Conservation (phyloP, 352 stramenopile genomes). For the Phytophthora idaei region DNA sequence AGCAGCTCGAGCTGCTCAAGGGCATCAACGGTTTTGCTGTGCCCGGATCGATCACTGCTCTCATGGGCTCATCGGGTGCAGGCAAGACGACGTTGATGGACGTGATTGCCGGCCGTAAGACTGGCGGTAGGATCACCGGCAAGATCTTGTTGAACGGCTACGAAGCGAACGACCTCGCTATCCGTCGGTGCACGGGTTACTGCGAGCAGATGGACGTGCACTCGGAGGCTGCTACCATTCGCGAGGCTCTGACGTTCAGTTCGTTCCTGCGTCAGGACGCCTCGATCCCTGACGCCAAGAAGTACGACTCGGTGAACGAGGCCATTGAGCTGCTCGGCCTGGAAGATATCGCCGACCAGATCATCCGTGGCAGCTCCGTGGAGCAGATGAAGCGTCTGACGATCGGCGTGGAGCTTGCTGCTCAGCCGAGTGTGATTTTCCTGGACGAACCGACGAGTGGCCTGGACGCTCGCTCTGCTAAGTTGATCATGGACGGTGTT, state of each 20-base stretch:
- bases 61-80: constrained; percentile 26
- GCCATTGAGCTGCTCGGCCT: constrained; percentile 9
- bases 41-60: constrained; percentile 17
- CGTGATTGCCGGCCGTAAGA: constrained; percentile 31
- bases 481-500: constrained; percentile 6
- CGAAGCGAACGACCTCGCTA: constrained; percentile 46
- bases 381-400: constrained; percentile 30
- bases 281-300: constrained; percentile 1
- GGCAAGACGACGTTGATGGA: constrained; percentile 32
- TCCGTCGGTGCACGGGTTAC: constrained; percentile 55
- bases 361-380: constrained; percentile 27
- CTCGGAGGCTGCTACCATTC: constrained; percentile 53
- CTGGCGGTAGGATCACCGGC: constrained; percentile 62
- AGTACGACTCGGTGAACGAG: constrained; percentile 23
- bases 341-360: constrained; percentile 14
- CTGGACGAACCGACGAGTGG: constrained; percentile 28
- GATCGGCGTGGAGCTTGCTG: constrained; percentile 25
- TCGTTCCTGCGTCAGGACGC: constrained; percentile 22
- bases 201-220: constrained; percentile 90
- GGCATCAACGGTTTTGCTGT: constrained; percentile 23
- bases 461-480: constrained; percentile 2
- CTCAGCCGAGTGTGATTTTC: constrained; percentile 31
- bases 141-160: constrained; percentile 57
- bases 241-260: constrained; percentile 20
- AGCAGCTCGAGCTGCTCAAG: constrained; percentile 23